These are phyloP conservation scores for Dalbergia oliveri DNA, from an alignment of 306 rosid genomes.

Conservation along the genomic window DNA sequence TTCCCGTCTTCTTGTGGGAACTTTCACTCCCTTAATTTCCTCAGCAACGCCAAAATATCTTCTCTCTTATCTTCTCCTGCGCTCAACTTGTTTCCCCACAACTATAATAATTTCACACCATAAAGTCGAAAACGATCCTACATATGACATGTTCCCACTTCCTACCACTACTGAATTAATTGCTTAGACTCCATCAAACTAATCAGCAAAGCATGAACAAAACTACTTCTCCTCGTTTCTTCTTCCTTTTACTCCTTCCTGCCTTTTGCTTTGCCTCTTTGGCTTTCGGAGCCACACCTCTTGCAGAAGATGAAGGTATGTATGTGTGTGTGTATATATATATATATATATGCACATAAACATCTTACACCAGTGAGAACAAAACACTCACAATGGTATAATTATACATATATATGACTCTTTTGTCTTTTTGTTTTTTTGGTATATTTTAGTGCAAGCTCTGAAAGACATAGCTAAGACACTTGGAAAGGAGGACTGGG, in stretches of 20 bases:
- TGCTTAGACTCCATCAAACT: neutral
- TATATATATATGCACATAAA: too few relatives aligned
- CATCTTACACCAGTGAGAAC: too few relatives aligned
- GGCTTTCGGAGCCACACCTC: slow-evolving; percentile 45
- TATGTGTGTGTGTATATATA: too few relatives aligned
- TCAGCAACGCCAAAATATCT: too few relatives aligned
- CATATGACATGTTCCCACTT: neutral
- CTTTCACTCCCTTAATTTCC: too few relatives aligned
- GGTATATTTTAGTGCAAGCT: slow-evolving; percentile 46
- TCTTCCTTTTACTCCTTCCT: slow-evolving; percentile 19
- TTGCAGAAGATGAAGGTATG: slow-evolving; percentile 54
- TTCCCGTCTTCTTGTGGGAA: too few relatives aligned
- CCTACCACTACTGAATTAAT: too few relatives aligned
- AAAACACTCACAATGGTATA: too few relatives aligned
- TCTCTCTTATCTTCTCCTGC: too few relatives aligned
- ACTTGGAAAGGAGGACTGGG: slow-evolving; percentile 65
- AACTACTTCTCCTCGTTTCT: neutral
- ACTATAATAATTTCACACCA: too few relatives aligned
- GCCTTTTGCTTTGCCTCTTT: slow-evolving; percentile 30
- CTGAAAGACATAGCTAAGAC: slow-evolving; percentile 53
- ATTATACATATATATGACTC: neutral
- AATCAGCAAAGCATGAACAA: neutral
- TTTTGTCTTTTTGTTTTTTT: neutral
- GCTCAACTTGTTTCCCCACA: too few relatives aligned
- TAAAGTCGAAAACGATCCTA: too few relatives aligned